phyloP scores from a whole-genome alignment of 441 rosid genomes.

The Gossypium schwendimanii region DNA sequence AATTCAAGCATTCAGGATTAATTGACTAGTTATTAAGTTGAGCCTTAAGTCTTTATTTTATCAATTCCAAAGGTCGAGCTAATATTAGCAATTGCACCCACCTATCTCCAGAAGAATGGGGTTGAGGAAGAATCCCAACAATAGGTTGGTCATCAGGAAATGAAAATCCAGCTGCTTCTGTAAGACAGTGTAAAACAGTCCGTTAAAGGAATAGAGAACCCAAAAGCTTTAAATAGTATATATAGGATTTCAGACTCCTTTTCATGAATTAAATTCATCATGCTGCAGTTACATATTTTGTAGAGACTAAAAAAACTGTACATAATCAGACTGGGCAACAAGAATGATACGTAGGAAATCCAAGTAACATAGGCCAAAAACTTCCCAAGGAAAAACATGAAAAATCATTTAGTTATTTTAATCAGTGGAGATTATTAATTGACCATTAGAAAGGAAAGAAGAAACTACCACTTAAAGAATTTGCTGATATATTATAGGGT shows the following conservation, averaged over 20 bases:
- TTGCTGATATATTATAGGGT: constrained; percentile 42
- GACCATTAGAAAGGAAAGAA: constrained; percentile 11
- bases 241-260: background rate
- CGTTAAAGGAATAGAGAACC: constrained; percentile 7
- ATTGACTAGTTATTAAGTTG: background rate
- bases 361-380: background rate
- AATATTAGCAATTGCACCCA: constrained; percentile 16
- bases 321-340: background rate
- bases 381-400: background rate
- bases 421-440: background rate
- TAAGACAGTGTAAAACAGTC: constrained; percentile 20
- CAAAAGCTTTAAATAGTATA: background rate
- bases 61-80: constrained; percentile 5
- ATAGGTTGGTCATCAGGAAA: constrained; percentile 39
- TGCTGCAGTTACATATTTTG: background rate
- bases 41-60: background rate
- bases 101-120: constrained; percentile 51
- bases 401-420: background rate
- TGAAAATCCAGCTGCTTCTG: constrained; percentile 48
- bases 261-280: background rate
- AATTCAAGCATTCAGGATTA: background rate
- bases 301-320: background rate
- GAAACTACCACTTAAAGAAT: constrained; percentile 37
- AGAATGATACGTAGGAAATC: background rate
- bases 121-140: constrained; percentile 64